Conservation (phyloP, 139 green algal genomes). For the Ettlia oleoabundans region DNA sequence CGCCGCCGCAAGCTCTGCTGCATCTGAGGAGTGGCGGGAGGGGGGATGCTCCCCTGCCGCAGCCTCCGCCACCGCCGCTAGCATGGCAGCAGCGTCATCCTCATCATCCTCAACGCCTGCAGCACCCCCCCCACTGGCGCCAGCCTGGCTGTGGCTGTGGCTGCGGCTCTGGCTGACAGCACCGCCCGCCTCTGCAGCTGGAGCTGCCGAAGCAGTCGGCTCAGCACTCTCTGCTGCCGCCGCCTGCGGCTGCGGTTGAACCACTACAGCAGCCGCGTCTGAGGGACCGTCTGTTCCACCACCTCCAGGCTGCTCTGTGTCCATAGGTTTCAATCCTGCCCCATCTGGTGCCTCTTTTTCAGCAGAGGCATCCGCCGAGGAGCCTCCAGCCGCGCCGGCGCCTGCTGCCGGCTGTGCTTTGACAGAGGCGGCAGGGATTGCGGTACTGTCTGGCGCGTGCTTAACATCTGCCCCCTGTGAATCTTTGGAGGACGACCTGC, state of each 20-base stretch:
- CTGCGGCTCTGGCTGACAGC: not conserved
- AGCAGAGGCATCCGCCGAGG: too few relatives aligned
- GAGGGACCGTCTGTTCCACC: too few relatives aligned
- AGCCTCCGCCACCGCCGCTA: conserved; percentile 20
- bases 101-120: not conserved
- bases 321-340: too few relatives aligned
- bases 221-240: too few relatives aligned
- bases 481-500: conserved; percentile 1
- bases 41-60: not conserved
- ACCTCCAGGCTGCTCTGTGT: too few relatives aligned
- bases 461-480: not conserved
- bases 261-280: too few relatives aligned
- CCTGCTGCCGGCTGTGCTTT: not conserved
- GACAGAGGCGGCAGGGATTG: not conserved
- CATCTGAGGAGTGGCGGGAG: not conserved
- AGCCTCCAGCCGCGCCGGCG: too few relatives aligned
- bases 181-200: not conserved
- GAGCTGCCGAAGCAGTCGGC: not conserved
- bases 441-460: not conserved
- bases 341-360: too few relatives aligned
- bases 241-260: too few relatives aligned
- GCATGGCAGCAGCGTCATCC: conserved; percentile 2
- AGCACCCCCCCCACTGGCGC: not conserved
- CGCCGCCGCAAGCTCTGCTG: not conserved
- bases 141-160: not conserved